A percentile compares a stretch with the other conserved stretches of the same genome.
These are phyloP conservation scores for Stephania japonica DNA, from an alignment of 164 flowering plant species.

Conservation along the genomic window DNA sequence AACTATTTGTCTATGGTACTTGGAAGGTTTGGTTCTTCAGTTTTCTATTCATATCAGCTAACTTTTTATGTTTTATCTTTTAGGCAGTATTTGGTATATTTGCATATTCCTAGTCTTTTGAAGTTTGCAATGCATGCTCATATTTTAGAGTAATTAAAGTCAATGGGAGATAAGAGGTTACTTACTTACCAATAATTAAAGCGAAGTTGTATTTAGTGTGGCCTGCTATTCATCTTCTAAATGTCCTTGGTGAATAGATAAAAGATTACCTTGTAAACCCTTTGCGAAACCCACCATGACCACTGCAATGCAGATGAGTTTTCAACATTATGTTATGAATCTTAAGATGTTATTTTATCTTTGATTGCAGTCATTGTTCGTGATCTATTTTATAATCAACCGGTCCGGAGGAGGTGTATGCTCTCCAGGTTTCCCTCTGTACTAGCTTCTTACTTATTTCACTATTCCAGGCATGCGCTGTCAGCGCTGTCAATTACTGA, in stretches of 20 bases:
- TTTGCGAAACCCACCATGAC: background rate
- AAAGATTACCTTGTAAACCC: background rate
- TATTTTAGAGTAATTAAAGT: too few relatives aligned
- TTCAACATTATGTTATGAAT: background rate
- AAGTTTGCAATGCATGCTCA: too few relatives aligned
- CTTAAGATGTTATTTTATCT: background rate
- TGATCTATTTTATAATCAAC: constrained; percentile 93
- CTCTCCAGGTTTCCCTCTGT: constrained; percentile 55
- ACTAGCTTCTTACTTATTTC: background rate
- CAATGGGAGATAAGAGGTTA: too few relatives aligned
- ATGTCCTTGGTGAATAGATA: background rate
- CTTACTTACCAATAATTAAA: too few relatives aligned
- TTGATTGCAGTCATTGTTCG: constrained; percentile 63
- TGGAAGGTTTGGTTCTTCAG: background rate
- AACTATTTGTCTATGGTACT: background rate
- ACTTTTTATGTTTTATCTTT: background rate
- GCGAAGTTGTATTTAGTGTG: too few relatives aligned
- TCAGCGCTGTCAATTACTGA: background rate
- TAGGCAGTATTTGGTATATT: background rate
- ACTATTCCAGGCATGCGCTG: background rate
- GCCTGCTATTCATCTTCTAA: background rate
- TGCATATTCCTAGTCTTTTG: too few relatives aligned
- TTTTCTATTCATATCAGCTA: background rate
- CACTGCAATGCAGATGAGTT: background rate
- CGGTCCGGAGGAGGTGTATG: constrained; percentile 83